These are phyloP conservation scores for Emmonsiellopsis sp. DNA, from an alignment of 2,329 filamentous ascomycete species.

Conservation along the genomic window DNA sequence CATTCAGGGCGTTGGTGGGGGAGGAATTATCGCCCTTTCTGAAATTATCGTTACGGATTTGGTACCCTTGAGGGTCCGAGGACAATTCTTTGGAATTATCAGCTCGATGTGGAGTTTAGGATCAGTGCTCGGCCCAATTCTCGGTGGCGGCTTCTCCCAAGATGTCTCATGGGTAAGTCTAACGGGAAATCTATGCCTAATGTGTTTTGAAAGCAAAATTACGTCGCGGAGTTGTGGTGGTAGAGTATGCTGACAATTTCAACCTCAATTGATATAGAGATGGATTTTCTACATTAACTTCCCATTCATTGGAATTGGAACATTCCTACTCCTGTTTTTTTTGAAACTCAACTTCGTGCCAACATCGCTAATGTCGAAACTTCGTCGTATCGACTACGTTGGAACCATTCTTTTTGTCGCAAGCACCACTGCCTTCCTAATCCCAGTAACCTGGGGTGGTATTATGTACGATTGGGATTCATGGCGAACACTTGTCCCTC, in stretches of 20 bases:
- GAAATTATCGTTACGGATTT: constrained; percentile 39
- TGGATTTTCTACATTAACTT: constrained; percentile 61
- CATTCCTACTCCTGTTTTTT: constrained; percentile 43
- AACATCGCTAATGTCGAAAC: constrained; percentile 39
- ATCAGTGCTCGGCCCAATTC: constrained; percentile 31
- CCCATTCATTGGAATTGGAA: constrained; percentile 45
- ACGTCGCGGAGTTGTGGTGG: neutral
- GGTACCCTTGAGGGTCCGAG: constrained; percentile 32
- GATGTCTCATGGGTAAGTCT: constrained; percentile 29
- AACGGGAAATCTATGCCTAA: too few species aligned
- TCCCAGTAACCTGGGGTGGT: constrained; percentile 57
- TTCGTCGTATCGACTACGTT: constrained; percentile 53
- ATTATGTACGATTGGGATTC: constrained; percentile 57
- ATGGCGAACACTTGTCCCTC: constrained; percentile 53
- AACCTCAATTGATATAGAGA: constrained; percentile 34
- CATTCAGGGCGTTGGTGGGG: constrained; percentile 38
- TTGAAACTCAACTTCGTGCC: constrained; percentile 44
- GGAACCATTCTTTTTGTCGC: constrained; percentile 54
- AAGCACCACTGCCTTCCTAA: constrained; percentile 50
- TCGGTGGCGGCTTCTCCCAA: constrained; percentile 35
- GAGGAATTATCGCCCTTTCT: constrained; percentile 35
- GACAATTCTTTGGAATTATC: constrained; percentile 32
- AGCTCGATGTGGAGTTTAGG: constrained; percentile 33
- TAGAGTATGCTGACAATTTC: neutral
- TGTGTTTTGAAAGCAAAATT: too few species aligned